Percentiles rank a stretch among this genome's conserved stretches.
These are phyloP conservation scores for Rhizopus sp. DNA, from an alignment of 371 early-diverging fungal species.

Conservation along the genomic window DNA sequence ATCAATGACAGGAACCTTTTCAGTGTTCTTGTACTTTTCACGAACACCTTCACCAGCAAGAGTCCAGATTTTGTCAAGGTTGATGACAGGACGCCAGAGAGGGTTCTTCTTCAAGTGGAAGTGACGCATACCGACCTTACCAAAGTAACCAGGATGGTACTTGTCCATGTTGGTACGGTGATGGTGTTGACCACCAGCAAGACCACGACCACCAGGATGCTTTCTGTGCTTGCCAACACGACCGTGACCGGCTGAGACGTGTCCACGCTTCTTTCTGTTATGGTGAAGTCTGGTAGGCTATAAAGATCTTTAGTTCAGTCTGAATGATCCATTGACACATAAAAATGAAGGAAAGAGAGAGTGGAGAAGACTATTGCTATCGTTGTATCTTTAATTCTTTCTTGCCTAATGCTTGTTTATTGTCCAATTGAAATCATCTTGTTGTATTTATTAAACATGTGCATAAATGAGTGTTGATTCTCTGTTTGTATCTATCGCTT, in stretches of 20 bases:
- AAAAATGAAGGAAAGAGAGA: not conserved
- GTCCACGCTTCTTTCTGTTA: constrained; percentile 91
- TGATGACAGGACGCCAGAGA: constrained; percentile 87
- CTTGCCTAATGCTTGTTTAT: no score
- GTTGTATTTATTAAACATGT: no score
- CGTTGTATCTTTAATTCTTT: not conserved
- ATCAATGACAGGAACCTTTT: constrained; percentile 94
- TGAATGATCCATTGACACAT: not conserved
- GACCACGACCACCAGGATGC: constrained; percentile 99
- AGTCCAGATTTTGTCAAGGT: constrained; percentile 95
- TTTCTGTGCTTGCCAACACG: constrained; percentile 99
- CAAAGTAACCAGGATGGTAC: constrained; percentile 99
- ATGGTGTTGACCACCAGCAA: constrained; percentile 99
- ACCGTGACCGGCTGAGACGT: constrained; percentile 95
- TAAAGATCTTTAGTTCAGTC: not conserved
- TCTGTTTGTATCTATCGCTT: not conserved
- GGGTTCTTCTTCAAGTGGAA: constrained; percentile 97
- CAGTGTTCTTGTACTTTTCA: constrained; percentile 85
- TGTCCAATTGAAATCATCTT: no score
- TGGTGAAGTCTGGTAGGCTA: constrained; percentile 88
- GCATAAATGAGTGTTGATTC: no score
- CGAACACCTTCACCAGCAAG: constrained; percentile 93
- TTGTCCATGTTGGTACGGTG: constrained; percentile 99
- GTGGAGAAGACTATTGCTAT: constrained; percentile 2
- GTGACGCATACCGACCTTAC: constrained; percentile 99